A percentile compares a stretch with the other conserved stretches of the same genome.
phyloP scores from a whole-genome alignment of 2,329 filamentous ascomycete species.

The Tolypocladium tropicale region DNA sequence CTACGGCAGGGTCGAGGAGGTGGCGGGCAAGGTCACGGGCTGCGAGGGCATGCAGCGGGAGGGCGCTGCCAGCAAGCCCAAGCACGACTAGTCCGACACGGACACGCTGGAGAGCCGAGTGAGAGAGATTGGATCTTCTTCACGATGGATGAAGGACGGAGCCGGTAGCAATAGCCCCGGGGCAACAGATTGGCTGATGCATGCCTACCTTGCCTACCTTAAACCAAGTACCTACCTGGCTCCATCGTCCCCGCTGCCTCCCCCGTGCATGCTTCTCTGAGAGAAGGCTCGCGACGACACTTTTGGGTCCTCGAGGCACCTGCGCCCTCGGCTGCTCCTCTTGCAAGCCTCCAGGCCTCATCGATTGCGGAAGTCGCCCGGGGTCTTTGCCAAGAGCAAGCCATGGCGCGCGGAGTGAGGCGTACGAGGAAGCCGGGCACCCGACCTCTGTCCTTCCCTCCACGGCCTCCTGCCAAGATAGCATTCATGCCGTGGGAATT shows the following conservation, averaged over 20 bases:
- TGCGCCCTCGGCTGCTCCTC: not conserved
- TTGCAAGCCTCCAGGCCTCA: no score
- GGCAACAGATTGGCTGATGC: not conserved
- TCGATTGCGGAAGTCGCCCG: not conserved
- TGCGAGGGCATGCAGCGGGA: conserved; percentile 62
- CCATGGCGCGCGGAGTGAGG: not conserved
- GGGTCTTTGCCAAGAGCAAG: not conserved
- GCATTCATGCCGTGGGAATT: no score
- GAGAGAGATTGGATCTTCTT: no score
- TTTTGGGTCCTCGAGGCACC: not conserved
- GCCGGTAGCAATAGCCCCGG: not conserved
- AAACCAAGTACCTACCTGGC: no score
- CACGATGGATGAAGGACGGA: not conserved
- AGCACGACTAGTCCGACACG: conserved; percentile 9
- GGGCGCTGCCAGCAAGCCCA: conserved; percentile 39
- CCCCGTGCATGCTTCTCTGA: not conserved
- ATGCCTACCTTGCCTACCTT: no score
- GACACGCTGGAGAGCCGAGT: no score
- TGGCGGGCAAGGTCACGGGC: conserved; percentile 51
- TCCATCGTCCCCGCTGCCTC: not conserved
- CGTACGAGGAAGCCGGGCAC: no score
- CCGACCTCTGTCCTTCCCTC: not conserved
- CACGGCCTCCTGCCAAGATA: not conserved
- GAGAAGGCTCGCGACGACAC: not conserved
- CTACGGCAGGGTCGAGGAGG: conserved; percentile 53